These are phyloP conservation scores for Ogataea pignaliae DNA, from an alignment of 805 yeast species.

Conservation along the genomic window DNA sequence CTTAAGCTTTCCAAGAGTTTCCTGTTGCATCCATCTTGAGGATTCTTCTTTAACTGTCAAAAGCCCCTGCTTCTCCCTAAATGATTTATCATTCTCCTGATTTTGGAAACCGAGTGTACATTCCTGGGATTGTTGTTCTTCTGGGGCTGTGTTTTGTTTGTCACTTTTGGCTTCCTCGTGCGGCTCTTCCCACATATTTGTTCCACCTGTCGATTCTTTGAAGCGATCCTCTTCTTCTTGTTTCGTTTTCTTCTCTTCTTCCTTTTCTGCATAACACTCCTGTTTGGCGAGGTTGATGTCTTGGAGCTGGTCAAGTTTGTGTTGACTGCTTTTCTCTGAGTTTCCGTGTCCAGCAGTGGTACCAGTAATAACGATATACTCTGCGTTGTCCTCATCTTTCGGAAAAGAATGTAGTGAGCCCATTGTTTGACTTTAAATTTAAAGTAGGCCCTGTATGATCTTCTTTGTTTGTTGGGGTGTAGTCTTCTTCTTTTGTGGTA, in stretches of 20 bases:
- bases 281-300: too few species aligned
- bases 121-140: too few species aligned
- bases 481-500: background rate
- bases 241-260: background rate
- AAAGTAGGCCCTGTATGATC: background rate
- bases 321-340: background rate
- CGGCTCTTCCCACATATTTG: background rate
- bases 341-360: slow-evolving; percentile 9
- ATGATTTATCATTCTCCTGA: too few species aligned
- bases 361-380: slow-evolving; percentile 15
- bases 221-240: background rate
- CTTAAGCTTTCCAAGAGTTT: too few species aligned
- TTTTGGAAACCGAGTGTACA: too few species aligned
- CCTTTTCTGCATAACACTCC: background rate
- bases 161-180: too few species aligned
- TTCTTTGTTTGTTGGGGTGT: background rate
- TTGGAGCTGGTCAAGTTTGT: background rate
- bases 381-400: slow-evolving; percentile 13
- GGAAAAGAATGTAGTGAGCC: background rate
- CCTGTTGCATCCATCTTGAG: too few species aligned
- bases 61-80: too few species aligned
- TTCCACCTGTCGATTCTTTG: background rate
- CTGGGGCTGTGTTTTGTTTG: too few species aligned
- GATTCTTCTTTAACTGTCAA: too few species aligned
- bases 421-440: background rate